phyloP scores from a whole-genome alignment of 2,329 filamentous ascomycete species.

The Aspergillus persii region DNA sequence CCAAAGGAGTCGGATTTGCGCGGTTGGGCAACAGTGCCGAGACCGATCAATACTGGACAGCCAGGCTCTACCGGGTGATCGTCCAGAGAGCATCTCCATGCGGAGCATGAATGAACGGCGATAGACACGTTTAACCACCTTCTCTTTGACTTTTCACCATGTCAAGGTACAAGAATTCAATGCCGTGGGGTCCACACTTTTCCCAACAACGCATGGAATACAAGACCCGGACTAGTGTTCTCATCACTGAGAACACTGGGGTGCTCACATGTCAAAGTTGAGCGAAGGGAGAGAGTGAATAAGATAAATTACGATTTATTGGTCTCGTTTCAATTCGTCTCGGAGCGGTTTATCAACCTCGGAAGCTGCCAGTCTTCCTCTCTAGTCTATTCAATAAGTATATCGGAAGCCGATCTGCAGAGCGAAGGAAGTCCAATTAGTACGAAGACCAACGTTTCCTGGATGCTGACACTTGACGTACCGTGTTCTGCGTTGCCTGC shows the following conservation, averaged over 20 bases:
- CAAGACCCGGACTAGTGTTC: background rate
- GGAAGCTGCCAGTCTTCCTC: background rate
- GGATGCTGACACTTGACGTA: conserved; percentile 17
- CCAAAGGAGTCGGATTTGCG: conserved; percentile 3
- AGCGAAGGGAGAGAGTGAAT: no score
- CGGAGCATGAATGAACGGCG: background rate
- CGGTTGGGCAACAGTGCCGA: background rate
- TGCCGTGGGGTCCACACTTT: background rate
- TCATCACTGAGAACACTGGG: background rate
- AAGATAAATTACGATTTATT: no score
- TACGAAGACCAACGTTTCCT: background rate
- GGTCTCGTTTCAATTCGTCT: background rate
- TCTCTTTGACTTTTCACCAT: background rate
- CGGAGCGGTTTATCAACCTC: no score
- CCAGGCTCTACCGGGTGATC: background rate
- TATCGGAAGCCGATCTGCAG: conserved; percentile 32
- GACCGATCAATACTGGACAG: background rate
- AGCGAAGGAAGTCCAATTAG: background rate
- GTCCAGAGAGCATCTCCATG: background rate
- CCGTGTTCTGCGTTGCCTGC: conserved; percentile 50
- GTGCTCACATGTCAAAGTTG: background rate
- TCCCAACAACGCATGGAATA: background rate
- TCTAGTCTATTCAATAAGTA: conserved; percentile 28
- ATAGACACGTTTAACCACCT: background rate
- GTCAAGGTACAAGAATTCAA: background rate